Evolutionary conservation across 768 basidiomycete species (phyloP).

Genomic region (Tricholoma matsutake): DNA sequence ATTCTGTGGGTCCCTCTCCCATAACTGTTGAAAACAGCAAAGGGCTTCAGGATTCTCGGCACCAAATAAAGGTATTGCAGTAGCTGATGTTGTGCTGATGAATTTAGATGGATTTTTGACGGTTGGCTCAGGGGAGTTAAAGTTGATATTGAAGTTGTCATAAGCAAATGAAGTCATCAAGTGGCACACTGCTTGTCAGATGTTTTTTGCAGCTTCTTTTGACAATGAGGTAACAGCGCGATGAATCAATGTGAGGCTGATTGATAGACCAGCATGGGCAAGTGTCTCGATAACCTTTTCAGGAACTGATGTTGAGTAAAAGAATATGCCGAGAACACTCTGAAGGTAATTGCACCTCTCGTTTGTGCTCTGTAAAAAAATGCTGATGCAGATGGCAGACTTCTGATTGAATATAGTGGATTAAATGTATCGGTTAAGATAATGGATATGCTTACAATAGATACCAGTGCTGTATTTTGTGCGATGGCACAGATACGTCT

Average conservation of each 20-base stretch:
- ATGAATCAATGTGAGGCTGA: slow-evolving; percentile 17
- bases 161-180: slow-evolving; percentile 25
- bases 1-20: slow-evolving; percentile 24
- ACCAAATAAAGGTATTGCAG: slow-evolving; percentile 19
- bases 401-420: not conserved
- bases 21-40: slow-evolving; percentile 25
- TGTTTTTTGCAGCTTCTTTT: slow-evolving; percentile 9
- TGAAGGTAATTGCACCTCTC: slow-evolving; percentile 10
- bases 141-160: slow-evolving; percentile 37
- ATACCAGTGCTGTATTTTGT: too few relatives aligned
- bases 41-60: slow-evolving; percentile 17
- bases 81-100: slow-evolving; percentile 27
- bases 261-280: slow-evolving; percentile 21
- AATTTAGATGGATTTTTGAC: slow-evolving; percentile 22
- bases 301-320: slow-evolving; percentile 30
- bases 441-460: too few relatives aligned
- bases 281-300: slow-evolving; percentile 26
- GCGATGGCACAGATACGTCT: too few relatives aligned
- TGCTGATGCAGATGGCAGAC: not conserved
- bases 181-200: slow-evolving; percentile 16
- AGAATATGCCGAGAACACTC: slow-evolving; percentile 27
- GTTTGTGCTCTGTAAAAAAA: slow-evolving; percentile 5
- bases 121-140: slow-evolving; percentile 21
- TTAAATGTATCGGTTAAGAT: too few relatives aligned
- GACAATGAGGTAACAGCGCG: slow-evolving; percentile 16